Evolutionary conservation across 345 rosid genomes (phyloP), one percentile per base, ranked within the genome.

Genomic region (Rubroshorea leprosula): DNA sequence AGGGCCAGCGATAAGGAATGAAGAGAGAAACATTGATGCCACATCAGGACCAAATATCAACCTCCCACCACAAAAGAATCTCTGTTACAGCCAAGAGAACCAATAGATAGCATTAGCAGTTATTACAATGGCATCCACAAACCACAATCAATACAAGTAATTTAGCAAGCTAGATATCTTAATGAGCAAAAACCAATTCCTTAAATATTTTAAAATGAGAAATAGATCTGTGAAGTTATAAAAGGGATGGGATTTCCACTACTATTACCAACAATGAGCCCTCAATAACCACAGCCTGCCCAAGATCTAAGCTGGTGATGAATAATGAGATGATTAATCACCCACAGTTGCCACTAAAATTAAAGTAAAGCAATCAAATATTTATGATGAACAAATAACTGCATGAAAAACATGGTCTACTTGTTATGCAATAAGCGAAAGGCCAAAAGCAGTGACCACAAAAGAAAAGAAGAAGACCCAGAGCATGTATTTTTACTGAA

Each of bases 11-110:
- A 93, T 75, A 35, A 93, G 85, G 55, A 87, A 51, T 0, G 66
- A 69, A 7, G 97, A 72, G 23, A 93, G 89, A 45, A 74, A 80
- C 60, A 93, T 43, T 6, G 97, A 89, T 21, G 91, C 78, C 4
- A 72, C 84, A 59, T 93, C 97, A 41, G 99, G 99, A 62, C 97
- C 99, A 65, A 86, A 83, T 23, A 93, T 75, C 68, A 93, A 69
- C 59, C 94, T 83, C 66, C 99, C 99, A n/a, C 89, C 81, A 25
- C 87, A 87, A 16, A 85, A 75, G 70, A 93, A 93, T 79, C 77
- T 89, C 99, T 93, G 83, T 46, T 17, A 50, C 50, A 66, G 45
- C 53, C 35, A 58, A 25, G 47, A 60, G 19, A 55, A 2, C 53
- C n/a, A 51, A 21, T 2, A 17, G 38, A 29, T 64, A 60, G 51